Evolutionary conservation across 257 asterid species (phyloP), one percentile per base, ranked within the genome.

Genomic region (Capsicum rhomboideum): DNA sequence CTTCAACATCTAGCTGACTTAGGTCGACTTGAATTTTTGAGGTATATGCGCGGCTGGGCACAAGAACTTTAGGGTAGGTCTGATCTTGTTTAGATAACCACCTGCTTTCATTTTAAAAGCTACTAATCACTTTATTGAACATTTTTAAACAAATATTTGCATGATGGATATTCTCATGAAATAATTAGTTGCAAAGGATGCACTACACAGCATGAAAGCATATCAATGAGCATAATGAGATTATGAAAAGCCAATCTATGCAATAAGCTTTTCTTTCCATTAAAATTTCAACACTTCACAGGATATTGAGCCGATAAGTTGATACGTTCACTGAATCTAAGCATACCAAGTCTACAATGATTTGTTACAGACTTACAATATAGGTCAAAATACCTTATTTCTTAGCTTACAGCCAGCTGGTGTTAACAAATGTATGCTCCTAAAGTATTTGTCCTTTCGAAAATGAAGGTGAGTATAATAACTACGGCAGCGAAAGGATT

Each of bases 21-120:
- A 93, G 63, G 55, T 96, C 98, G 79, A 94, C 97, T 91, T 96
- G 98, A 16, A 96, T 89, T 89, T 90, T 4, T 90, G 86, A 87
- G 98, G 99, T 77, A 96, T 92, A 85, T 90, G 95, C 90, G 94
- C 97, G 0, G 98, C 94, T 3, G 97, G 98, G 82, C 95, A 92
- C 82, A 94, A 67, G 83, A 88, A 96, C 91, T 86, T 90, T 86
- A 96, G 86, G 82, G 89, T 90, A 78, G 87, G 84, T 87, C 98
- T 86, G 81, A 91, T 89, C 87, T 58, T 88, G 82, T 84, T 90
- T 83, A 96, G 88, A 58, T 20, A 46, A 28, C 99, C 97, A 68
- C 99, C 99, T 95, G 92, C 71, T 82, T 87, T 87, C 58, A 34
- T 67, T 83, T 49, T 82, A 84, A 80, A 75, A 55, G 40, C 66